Evolutionary conservation across 768 basidiomycete species (phyloP).

Genomic region (Mycena latifolia): DNA sequence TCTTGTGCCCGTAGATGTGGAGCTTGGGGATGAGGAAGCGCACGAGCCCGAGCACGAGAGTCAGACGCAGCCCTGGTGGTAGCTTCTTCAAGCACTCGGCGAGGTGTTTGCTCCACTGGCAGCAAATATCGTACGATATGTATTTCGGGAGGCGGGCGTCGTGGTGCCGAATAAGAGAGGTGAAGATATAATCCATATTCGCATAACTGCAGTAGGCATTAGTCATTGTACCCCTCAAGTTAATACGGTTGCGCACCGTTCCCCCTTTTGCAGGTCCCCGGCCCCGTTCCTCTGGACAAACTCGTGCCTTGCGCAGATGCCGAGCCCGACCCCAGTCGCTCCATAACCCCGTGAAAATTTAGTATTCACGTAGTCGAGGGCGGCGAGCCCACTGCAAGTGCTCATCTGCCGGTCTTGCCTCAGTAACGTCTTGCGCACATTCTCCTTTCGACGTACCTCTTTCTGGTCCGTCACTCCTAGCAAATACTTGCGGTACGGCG

Average conservation of each 20-base stretch:
- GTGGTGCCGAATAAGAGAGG: conserved; percentile 12
- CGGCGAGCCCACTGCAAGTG: neutral
- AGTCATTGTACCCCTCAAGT: neutral
- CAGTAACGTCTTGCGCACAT: neutral
- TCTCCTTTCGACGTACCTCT: neutral
- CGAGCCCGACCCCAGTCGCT: conserved; percentile 14
- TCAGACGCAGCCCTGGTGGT: neutral
- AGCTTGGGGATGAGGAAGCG: conserved; percentile 40
- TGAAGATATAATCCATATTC: conserved; percentile 31
- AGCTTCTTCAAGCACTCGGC: neutral
- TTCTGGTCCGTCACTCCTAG: conserved; percentile 3
- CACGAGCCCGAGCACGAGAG: conserved; percentile 29
- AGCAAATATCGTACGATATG: conserved; percentile 38
- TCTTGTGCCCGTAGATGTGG: conserved; percentile 37
- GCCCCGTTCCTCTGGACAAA: conserved; percentile 3
- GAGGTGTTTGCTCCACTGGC: conserved; percentile 41
- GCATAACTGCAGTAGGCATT: conserved; percentile 16
- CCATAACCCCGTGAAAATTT: neutral
- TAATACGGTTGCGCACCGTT: conserved; percentile 2
- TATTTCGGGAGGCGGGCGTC: neutral
- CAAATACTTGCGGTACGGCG: conserved; percentile 3
- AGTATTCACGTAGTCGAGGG: neutral
- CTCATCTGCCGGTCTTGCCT: neutral
- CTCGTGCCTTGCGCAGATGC: conserved; percentile 27
- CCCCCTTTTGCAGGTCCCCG: conserved; percentile 25